Percentiles rank a stretch among this genome's conserved stretches.
These are phyloP conservation scores for Anethum foeniculum DNA, from an alignment of 140 eudicot species.

Conservation along the genomic window DNA sequence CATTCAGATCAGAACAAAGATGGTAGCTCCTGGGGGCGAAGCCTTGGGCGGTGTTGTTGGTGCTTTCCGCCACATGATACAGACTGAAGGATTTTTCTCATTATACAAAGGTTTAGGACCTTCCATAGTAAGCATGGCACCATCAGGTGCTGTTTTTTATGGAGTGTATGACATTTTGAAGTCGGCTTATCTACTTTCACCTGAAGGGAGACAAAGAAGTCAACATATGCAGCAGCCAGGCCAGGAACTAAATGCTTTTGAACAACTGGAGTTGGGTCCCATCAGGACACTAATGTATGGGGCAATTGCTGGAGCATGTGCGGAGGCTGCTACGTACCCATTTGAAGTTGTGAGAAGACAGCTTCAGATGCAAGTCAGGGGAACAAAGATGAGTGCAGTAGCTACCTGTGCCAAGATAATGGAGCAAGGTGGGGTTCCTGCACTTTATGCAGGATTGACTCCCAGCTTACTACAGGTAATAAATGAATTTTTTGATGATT, in stretches of 20 bases:
- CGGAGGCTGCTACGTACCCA: constrained; percentile 97
- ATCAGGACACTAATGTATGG: constrained; percentile 74
- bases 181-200: constrained; percentile 77
- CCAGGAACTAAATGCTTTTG: constrained; percentile 63
- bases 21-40: constrained; percentile 99
- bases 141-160: constrained; percentile 95
- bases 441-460: constrained; percentile 84
- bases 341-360: constrained; percentile 96
- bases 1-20: constrained; percentile 75
- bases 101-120: constrained; percentile 89
- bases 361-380: constrained; percentile 86
- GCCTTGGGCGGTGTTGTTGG: constrained; percentile 86
- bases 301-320: constrained; percentile 92
- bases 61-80: constrained; percentile 71
- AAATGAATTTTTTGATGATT: background rate
- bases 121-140: constrained; percentile 94
- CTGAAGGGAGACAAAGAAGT: constrained; percentile 71
- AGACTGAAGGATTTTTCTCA: constrained; percentile 92
- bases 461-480: constrained; percentile 95
- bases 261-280: constrained; percentile 87
- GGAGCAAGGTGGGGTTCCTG: constrained; percentile 90
- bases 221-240: constrained; percentile 65
- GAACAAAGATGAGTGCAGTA: constrained; percentile 67
- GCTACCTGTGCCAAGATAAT: constrained; percentile 80
- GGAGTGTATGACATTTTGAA: constrained; percentile 89